Percentiles rank a stretch among this genome's conserved stretches.
phyloP scores from a whole-genome alignment of 169 alveolate species.

The Haemoproteus tartakovskyi region DNA sequence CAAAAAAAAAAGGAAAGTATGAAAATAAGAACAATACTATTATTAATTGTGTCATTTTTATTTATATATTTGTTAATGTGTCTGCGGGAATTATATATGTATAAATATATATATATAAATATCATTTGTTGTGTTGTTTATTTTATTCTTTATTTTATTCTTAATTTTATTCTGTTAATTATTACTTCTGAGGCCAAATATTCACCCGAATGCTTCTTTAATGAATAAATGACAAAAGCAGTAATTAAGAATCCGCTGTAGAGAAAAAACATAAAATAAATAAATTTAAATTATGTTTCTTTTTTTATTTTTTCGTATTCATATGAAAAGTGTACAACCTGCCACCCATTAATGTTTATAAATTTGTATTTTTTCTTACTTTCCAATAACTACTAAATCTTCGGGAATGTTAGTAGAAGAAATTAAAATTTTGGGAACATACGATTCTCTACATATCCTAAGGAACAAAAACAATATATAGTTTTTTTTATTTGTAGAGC shows the following conservation, averaged over 20 bases:
- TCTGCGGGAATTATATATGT: too few species aligned
- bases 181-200: slow-evolving; percentile 53
- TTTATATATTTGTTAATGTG: too few species aligned
- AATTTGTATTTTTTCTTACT: too few species aligned
- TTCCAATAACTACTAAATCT: slow-evolving; percentile 46
- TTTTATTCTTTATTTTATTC: too few species aligned
- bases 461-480: neutral
- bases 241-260: slow-evolving; percentile 60
- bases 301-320: too few species aligned
- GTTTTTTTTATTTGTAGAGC: too few species aligned
- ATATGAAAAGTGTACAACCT: too few species aligned
- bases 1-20: neutral
- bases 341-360: too few species aligned
- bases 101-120: too few species aligned
- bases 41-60: too few species aligned
- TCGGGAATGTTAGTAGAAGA: slow-evolving; percentile 37
- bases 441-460: slow-evolving; percentile 54
- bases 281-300: too few species aligned
- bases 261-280: neutral
- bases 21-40: neutral
- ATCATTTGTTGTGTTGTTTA: too few species aligned
- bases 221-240: slow-evolving; percentile 54
- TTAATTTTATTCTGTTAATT: neutral
- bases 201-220: slow-evolving; percentile 53
- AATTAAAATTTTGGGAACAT: slow-evolving; percentile 43